Evolutionary conservation across 2,329 filamentous ascomycete species (phyloP).

Genomic region (Aspergillus intermedius): DNA sequence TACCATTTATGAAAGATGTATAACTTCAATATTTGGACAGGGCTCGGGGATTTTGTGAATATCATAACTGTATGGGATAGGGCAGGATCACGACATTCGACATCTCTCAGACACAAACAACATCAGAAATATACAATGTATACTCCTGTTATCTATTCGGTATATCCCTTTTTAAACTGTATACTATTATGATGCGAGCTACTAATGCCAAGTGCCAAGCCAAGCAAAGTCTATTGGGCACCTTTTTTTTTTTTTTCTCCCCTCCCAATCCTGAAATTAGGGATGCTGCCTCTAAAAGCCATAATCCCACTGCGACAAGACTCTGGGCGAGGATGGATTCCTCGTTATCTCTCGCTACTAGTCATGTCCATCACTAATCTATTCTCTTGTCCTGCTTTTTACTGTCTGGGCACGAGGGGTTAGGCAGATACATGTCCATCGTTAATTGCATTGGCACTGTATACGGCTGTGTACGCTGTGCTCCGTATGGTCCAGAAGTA

Average conservation of each 20-base stretch:
- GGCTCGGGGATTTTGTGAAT: too few relatives aligned
- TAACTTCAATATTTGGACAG: too few relatives aligned
- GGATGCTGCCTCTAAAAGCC: too few relatives aligned
- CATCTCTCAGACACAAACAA: too few relatives aligned
- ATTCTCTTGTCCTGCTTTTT: neutral
- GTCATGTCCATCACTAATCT: neutral
- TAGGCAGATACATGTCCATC: too few relatives aligned
- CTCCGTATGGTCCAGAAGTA: neutral
- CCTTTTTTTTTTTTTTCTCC: too few relatives aligned
- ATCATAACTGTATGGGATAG: too few relatives aligned
- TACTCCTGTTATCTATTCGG: neutral
- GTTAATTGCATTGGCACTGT: neutral
- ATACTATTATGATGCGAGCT: neutral
- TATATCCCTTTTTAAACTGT: neutral
- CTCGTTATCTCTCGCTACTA: neutral
- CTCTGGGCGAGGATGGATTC: neutral
- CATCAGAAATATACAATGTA: neutral
- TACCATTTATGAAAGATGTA: too few relatives aligned
- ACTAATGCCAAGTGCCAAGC: neutral
- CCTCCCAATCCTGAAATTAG: too few relatives aligned
- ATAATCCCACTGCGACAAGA: neutral
- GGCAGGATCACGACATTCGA: too few relatives aligned
- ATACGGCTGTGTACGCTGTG: neutral
- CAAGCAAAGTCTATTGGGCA: neutral
- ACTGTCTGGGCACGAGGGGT: too few relatives aligned